Percentiles rank a stretch among this genome's conserved stretches.
phyloP scores from a whole-genome alignment of 169 alveolate genomes.

The Plasmodium gaboni region DNA sequence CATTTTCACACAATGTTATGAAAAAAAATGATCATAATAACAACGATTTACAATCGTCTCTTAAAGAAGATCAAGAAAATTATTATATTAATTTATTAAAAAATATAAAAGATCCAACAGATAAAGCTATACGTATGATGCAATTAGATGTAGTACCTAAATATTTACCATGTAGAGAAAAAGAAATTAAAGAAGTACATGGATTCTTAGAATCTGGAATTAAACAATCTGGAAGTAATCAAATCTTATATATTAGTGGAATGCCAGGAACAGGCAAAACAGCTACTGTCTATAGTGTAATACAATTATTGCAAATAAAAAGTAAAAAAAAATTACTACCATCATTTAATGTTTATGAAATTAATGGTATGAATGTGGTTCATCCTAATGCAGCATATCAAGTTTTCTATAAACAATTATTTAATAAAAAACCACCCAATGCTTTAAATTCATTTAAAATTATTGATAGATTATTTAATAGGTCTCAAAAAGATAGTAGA shows the following conservation, averaged over 20 bases:
- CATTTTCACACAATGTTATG: neutral
- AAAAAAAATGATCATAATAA: neutral
- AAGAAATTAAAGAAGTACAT: conserved; percentile 81
- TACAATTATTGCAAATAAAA: conserved; percentile 59
- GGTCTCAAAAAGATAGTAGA: conserved; percentile 33
- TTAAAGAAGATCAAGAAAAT: conserved; percentile 60
- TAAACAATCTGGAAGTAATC: conserved; percentile 88
- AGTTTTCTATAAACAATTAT: conserved; percentile 78
- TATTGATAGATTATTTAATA: conserved; percentile 53
- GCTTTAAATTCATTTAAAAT: conserved; percentile 61
- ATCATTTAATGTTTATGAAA: conserved; percentile 83
- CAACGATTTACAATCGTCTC: neutral
- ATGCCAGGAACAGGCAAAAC: conserved; percentile 91
- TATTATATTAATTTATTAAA: conserved; percentile 33
- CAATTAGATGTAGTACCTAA: conserved; percentile 71
- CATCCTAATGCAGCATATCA: conserved; percentile 85
- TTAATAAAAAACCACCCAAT: conserved; percentile 58
- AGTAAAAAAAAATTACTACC: conserved; percentile 76
- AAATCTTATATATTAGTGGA: conserved; percentile 86
- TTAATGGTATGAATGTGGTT: conserved; percentile 84
- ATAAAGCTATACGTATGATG: conserved; percentile 71
- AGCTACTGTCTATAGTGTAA: conserved; percentile 85
- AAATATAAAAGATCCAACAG: conserved; percentile 52
- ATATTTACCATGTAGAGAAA: conserved; percentile 79
- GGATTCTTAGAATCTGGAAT: conserved; percentile 84